Base-by-base conservation (phyloP, 208 protist genomes). In the Porcisia hertigi region DNA sequence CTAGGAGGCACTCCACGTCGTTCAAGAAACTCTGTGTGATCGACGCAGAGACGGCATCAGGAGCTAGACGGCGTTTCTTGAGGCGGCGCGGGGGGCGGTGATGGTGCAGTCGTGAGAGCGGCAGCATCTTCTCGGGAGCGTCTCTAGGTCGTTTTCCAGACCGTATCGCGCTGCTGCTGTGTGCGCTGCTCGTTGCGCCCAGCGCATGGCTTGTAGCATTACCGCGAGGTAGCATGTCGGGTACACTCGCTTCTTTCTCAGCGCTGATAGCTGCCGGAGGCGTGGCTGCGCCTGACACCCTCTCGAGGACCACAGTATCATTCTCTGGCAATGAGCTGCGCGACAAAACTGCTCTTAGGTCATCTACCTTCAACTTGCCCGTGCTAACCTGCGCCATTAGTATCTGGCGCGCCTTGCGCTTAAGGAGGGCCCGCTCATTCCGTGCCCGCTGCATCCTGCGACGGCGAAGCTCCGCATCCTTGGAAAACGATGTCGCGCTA, bases 331-430 rank as follows among this genome's bases (percentile, higher is more conserved):
- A 16, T 36, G 47, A n/a, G 39, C 14, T 49, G 30, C 47, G 23
- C 47, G 47, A 23, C 69, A 66, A 25, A 36, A 25, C 43, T 20
- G 43, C 58, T 25, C 80, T 72, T 23, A 82, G 76, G 45, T 84
- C 69, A 4, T 79, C 47, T 12, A 94, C 43, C 53, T 88, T 45
- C 20, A 97, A 52, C 8, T 77, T 55, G 18, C 93, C 93, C 1
- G 88, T 77, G 11, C 87, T 78, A 12, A 92, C 78, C 80, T 95
- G 93, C 18, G 91, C 93, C 66, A 83, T 62, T 14, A 97, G 43
- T 66, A 97, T 94, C 72, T 91, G 72, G n/a, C 79, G 74, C 12
- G 93, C 93, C 6, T 79, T 77, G 4, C 88, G 88, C 53, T 79
- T 75, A 18, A 97, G 58, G 20, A 86, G 58, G 57, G 80, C 74